Evolutionary conservation across 345 rosid genomes (phyloP), one percentile per base, ranked within the genome.

Genomic region (Hibiscus syriacus): DNA sequence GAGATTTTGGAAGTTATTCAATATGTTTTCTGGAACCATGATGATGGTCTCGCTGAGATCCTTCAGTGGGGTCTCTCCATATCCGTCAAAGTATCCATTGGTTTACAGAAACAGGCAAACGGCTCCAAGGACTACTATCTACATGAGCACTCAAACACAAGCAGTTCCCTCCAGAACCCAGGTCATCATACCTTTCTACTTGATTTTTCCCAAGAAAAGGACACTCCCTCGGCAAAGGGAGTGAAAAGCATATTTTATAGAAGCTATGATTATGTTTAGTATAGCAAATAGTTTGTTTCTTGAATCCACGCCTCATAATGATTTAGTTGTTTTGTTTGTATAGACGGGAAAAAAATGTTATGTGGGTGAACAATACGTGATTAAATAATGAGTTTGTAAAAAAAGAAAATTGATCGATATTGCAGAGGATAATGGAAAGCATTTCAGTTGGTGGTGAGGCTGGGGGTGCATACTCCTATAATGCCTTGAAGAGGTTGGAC

Each of bases 351-450:
- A 5, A 3, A 4, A 10, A 0, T 59, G 43, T 16, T 34, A 17
- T 12, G n/a, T 59, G 6, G 46, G 23, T 17, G 66, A 20, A 61
- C 20, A 59, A 17, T 49, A 2, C 1, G 53, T 49, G 19, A 23
- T 49, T 49, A 46, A n/a, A 46, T 16, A 16, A 5, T 39, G 14
- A 11, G 32, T 32, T 32, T 0, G 36, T n/a, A n/a, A 32, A 32
- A 32, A n/a, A n/a, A 32, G 6, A 32, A 32, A 5, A 32, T 32
- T 32, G 36, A n/a, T 32, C 36, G 36, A 32, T 32, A 0, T 32
- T 77, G 81, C 78, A 90, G 97, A 93, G 81, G 84, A 89, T 90
- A 79, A 90, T 93, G 97, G 96, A 86, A 79, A 74, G 79, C 57
- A 84, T 90, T 52, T 55, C 94, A 19, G 85, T 81, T 0, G 77